Evolutionary conservation across 2,329 filamentous ascomycete genomes (phyloP), one percentile per base, ranked within the genome.

Genomic region (Diaporthe batatas): DNA sequence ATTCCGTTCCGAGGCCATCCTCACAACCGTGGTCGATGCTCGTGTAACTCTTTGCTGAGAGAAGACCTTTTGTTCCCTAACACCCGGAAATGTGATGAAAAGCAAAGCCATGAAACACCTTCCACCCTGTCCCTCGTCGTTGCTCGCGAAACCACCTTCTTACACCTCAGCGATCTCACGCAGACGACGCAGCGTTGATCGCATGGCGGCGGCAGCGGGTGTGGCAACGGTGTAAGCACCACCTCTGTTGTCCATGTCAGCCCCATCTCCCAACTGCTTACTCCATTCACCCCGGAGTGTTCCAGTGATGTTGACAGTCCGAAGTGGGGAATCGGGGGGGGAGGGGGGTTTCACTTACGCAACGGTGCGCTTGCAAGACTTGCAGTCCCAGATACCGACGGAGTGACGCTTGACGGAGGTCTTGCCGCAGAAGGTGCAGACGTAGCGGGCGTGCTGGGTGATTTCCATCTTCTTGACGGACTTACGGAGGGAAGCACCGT

Each of bases 381-480:
- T 74, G 94, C 96, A 99, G 86, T 96, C 91, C 96, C 96, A 98
- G 91, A 98, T 98, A 82, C 95, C 95, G 81, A 96, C 94, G 77
- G 94, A 92, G 84, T 94, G 90, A 83, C 96, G 92, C 90, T 95
- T 95, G 84, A 98, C 95, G 81, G 92, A 93, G 85, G 91, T 92
- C 93, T 98, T 98, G 84, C 96, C 96, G 91, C 95, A 98, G 93
- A 98, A 99, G 79, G 95, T 96, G 92, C 96, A 98, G 84, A 92
- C 92, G 84, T 98, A 98, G 86, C 93, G 93, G 89, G 95, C 94
- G 91, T 99, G 96, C 88, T 98, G 96, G 82, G 94, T 94, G 86
- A 98, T 94, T 93, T 98, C 96, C 93, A 98, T 98, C 94, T 98
- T 98, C 94, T 98, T 98, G 84, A 96, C 93, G 86, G 95, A 95